Evolutionary conservation across 2,329 filamentous ascomycete genomes (phyloP).

Genomic region (Nemania bipapillata): DNA sequence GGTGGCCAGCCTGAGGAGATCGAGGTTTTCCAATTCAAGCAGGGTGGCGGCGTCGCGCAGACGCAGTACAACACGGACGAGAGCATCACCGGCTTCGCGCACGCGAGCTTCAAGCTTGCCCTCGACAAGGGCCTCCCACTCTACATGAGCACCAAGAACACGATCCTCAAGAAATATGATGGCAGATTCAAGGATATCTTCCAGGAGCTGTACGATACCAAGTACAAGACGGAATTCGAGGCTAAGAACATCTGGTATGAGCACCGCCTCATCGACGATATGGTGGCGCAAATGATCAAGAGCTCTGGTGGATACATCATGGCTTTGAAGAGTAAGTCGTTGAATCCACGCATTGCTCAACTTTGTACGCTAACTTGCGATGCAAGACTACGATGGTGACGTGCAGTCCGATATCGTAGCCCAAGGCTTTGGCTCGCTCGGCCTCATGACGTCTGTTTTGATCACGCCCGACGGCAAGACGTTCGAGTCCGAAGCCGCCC

Average conservation of each 20-base stretch:
- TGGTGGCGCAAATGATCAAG: slow-evolving; percentile 99
- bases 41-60: slow-evolving; percentile 87
- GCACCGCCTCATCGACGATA: slow-evolving; percentile 98
- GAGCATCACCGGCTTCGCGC: slow-evolving; percentile 92
- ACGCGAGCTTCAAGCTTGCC: slow-evolving; percentile 96
- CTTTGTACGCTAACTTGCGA: slow-evolving; percentile 36
- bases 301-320: slow-evolving; percentile 95
- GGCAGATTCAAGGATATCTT: slow-evolving; percentile 99
- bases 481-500: slow-evolving; percentile 96
- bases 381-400: slow-evolving; percentile 96
- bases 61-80: slow-evolving; percentile 99
- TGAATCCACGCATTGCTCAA: not conserved
- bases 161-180: slow-evolving; percentile 98
- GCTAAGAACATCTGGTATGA: slow-evolving; percentile 97
- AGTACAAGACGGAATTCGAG: slow-evolving; percentile 90
- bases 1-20: slow-evolving; percentile 84
- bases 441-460: slow-evolving; percentile 97
- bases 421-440: slow-evolving; percentile 96
- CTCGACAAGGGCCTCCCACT: slow-evolving; percentile 87
- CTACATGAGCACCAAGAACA: slow-evolving; percentile 99
- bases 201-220: slow-evolving; percentile 90
- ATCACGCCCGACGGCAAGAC: slow-evolving; percentile 97
- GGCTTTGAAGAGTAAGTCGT: slow-evolving; percentile 89
- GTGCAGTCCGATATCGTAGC: slow-evolving; percentile 98
- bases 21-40: slow-evolving; percentile 89